Evolutionary conservation across 2,329 filamentous ascomycete genomes (phyloP), one percentile per base, ranked within the genome.

Genomic region (Xylaria sp.): DNA sequence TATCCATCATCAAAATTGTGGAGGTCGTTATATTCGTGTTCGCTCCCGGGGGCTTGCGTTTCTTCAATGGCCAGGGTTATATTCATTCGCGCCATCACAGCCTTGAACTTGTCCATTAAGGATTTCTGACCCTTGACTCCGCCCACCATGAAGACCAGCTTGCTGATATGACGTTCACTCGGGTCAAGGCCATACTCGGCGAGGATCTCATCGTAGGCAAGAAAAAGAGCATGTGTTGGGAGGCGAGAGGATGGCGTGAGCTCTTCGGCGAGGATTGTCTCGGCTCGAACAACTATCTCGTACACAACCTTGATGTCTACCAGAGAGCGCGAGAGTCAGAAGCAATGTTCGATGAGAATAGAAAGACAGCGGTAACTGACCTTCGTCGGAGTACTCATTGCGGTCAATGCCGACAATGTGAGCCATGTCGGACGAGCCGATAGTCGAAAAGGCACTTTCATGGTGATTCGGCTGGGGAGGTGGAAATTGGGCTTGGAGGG

Each of bases 91-190:
- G 81, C 83, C 71, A 97, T 83, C 67, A 93, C 84, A 65, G 86
- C 83, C 77, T 89, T 86, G 74, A 96, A 94, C 72, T 91, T 91
- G 66, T 91, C 87, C 70, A 88, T 84, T 32, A 97, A 83, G 4
- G 85, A 85, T 39, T 81, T 81, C 55, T 85, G 80, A 55, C 86
- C 86, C 65, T 85, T 84, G 74, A 88, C 85, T 68, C 89, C 89
- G 60, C 92, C 91, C 77, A 97, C 89, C 74, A 90, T 90, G 78
- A 96, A 93, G 64, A 97, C 81, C 74, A 97, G 90, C 70, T 91
- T 88, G 71, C 93, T 89, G 75, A 94, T 90, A 72, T 91, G 88
- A 73, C 90, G 89, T 75, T 94, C 92, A 72, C 92, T 89, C n/a
- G 89, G 85, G 67, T 93, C 86, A 71, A 93, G 83, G 63, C 89